Evolutionary conservation across 345 rosid genomes (phyloP), one percentile per base, ranked within the genome.

Genomic region (Eucalyptus urophylla): DNA sequence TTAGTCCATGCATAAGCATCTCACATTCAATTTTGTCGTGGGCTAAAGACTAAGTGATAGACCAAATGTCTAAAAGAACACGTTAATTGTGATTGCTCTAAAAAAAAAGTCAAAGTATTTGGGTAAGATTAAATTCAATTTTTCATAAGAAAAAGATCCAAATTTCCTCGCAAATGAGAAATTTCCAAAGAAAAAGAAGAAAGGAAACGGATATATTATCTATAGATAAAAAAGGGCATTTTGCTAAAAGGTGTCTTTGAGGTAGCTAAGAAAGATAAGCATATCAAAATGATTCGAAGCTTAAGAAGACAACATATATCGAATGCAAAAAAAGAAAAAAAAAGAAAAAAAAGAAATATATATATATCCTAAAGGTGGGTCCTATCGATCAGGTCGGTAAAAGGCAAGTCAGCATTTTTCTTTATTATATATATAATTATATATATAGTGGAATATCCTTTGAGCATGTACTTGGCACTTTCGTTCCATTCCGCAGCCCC

Each of bases 1-100:
- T 0, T 0, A 4, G 1, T 53, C 10, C 24, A 53, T 53, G 24
- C 24, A 53, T 19, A 53, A 19, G 56, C 56, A 53, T 53, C 1
- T 53, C 2, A 17, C 22, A 17, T 51, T 51, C 56, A 1, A 51
- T 50, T 49, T 1, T 50, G 17, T 50, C 3, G 17, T 16, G 9
- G 2, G 60, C 27, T 22, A 8, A 3, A 21, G 0, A 8, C 1
- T 0, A 56, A 56, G 12, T 56, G 25, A 0, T 2, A 56, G 6
- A 56, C 0, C 6, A 56, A 56, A 22, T 56, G 1, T 56, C 0
- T 1, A 0, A 56, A 56, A 22, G 0, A 0, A 56, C 0, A 21
- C 0, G 0, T 0, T 56, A 56, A 56, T 22, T 9, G 0, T 9
- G 13, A 56, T 6, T 56, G 13, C 13, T 56, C 6, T 56, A 56